Base-by-base conservation (phyloP, 306 rosid genomes). In the Fagus sylvatica region DNA sequence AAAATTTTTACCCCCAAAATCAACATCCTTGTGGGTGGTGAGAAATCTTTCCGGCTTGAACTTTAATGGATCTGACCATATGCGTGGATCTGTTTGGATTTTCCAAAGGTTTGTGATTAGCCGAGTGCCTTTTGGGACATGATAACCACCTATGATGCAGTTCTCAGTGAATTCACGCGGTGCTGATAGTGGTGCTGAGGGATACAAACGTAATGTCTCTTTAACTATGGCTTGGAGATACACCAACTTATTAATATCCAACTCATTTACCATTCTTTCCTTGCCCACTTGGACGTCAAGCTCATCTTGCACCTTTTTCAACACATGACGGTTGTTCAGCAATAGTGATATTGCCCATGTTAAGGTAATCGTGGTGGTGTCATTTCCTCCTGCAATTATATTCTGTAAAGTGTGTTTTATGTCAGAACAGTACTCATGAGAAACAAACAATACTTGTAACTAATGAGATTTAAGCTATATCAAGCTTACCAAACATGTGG, bases 201-300 rank as follows among this genome's bases (percentile, higher is more conserved):
- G n/a, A n/a, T n/a, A n/a, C n/a, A n/a, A n/a, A n/a, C n/a, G n/a
- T n/a, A n/a, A n/a, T n/a, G 89, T 69, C 69, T 90, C 94, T 68
- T 84, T 88, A 1, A 88, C 85, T 0, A 85, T 69, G 30, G 91
- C 91, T 68, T 86, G 87, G 40, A 91, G 86, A 41, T 91, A 91
- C 7, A 10, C 85, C 5, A 91, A 56, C 5, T 86, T 84, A 57
- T 4, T 70, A 0, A 85, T 78, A 41, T 89, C 97, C 5, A 78
- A 76, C 75, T 87, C 91, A 1, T 79, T 73, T 39, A 87, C 85
- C 2, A 80, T 2, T 36, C 93, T 84, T 32, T 74, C 85, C 9
- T 54, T 89, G 4, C 93, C 90, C 12, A 91, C 91, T 5, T 79
- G 81, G 8, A 17, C 9, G 53, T 89, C 91, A 8, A 89, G 56